These are phyloP conservation scores for Erysimum cheiranthoides DNA, from an alignment of 345 rosid genomes.

Conservation along the genomic window DNA sequence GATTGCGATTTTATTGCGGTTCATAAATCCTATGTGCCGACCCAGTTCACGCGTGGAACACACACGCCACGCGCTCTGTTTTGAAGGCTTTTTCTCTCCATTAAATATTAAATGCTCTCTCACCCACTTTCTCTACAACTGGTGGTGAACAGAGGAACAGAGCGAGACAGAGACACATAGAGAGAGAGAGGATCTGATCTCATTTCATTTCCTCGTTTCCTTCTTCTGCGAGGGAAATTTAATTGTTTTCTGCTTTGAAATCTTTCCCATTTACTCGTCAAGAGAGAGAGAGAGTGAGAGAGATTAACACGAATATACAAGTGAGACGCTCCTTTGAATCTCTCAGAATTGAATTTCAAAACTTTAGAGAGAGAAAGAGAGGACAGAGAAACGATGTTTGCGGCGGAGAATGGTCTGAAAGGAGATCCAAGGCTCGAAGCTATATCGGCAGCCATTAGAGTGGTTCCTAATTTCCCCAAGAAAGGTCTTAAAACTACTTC, in stretches of 20 bases:
- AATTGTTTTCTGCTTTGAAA: conserved; percentile 20
- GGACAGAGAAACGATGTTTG: conserved; percentile 43
- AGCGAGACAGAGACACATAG: conserved; percentile 19
- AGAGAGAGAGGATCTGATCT: conserved; percentile 28
- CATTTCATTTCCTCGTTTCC: conserved; percentile 39
- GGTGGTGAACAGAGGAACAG: conserved; percentile 46
- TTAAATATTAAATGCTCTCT: conserved; percentile 33
- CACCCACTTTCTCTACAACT: conserved; percentile 40
- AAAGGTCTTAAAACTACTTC: conserved; percentile 25
- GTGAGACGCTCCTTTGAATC: conserved; percentile 25
- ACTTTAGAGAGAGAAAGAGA: background rate
- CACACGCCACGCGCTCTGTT: conserved; percentile 10
- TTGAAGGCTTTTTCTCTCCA: background rate
- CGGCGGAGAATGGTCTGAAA: conserved; percentile 49
- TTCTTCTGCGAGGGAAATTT: conserved; percentile 45
- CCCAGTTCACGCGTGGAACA: conserved; percentile 29
- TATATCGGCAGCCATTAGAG: conserved; percentile 47
- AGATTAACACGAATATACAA: conserved; percentile 2
- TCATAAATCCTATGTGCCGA: conserved; percentile 34
- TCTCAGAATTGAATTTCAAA: conserved; percentile 1
- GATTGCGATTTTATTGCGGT: conserved; percentile 30
- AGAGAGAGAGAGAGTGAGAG: conserved; percentile 2
- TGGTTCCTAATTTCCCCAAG: conserved; percentile 48
- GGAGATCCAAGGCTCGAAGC: conserved; percentile 51
- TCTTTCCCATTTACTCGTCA: conserved; percentile 37